Evolutionary conservation across 352 stramenopile genomes (phyloP).

Genomic region (Phytophthora citricola): DNA sequence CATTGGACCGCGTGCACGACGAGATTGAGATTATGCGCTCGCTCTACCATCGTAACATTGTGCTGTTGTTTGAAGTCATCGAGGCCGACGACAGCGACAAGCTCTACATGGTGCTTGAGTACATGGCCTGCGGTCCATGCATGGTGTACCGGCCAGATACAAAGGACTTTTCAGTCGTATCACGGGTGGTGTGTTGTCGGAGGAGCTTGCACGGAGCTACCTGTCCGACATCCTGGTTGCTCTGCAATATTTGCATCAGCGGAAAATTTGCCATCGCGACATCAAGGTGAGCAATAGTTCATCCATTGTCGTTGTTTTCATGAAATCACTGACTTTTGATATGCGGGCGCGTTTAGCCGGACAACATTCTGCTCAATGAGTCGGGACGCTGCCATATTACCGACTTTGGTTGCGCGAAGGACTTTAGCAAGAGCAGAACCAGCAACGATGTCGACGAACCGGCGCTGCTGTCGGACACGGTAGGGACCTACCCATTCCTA

Average conservation of each 20-base stretch:
- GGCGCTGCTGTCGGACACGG: conserved; percentile 72
- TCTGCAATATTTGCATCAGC: conserved; percentile 80
- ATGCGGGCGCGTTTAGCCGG: conserved; percentile 50
- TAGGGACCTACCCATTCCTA: conserved; percentile 92
- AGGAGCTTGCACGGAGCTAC: conserved; percentile 72
- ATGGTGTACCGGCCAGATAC: conserved; percentile 80
- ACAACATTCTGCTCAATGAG: conserved; percentile 90
- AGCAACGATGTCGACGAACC: conserved; percentile 1
- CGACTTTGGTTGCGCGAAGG: conserved; percentile 89
- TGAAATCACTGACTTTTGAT: not conserved
- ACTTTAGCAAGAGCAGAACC: conserved; percentile 11
- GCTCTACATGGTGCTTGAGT: conserved; percentile 88
- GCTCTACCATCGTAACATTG: conserved; percentile 92
- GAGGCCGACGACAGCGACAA: conserved; percentile 81
- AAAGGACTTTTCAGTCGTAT: conserved; percentile 76
- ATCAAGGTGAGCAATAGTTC: conserved; percentile 69
- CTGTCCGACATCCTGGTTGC: conserved; percentile 79
- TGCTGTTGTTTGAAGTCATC: conserved; percentile 92
- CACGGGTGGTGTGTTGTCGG: conserved; percentile 57
- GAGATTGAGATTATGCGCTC: conserved; percentile 90
- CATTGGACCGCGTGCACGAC: conserved; percentile 78
- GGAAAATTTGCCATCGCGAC: conserved; percentile 87
- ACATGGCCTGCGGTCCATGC: conserved; percentile 83
- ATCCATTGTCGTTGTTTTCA: no score
- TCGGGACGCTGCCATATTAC: conserved; percentile 81